Conservation (phyloP, 2,329 filamentous ascomycete species). For the Geosmithia morbida region DNA sequence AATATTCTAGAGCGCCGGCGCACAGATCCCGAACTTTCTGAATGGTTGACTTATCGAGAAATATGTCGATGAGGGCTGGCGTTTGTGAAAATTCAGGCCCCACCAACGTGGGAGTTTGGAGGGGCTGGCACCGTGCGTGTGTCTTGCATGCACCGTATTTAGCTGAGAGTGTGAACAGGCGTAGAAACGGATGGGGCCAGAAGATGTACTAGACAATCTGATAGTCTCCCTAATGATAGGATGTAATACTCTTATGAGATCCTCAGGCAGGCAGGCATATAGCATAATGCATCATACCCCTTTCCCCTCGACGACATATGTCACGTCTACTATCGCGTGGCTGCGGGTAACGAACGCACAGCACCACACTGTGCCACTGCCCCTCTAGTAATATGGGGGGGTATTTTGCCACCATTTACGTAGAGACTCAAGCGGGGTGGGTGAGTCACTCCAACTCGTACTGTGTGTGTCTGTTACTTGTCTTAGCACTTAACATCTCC, state of each 20-base stretch:
- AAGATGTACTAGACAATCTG: background rate
- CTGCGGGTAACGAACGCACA: background rate
- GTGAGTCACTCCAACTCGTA: background rate
- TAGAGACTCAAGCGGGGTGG: background rate
- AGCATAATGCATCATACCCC: background rate
- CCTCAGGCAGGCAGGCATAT: too few species aligned
- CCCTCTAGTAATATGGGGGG: background rate
- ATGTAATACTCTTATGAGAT: background rate
- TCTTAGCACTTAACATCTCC: too few species aligned
- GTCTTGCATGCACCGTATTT: background rate
- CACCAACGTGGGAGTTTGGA: conserved; percentile 18
- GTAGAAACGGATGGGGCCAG: background rate
- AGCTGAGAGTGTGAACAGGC: background rate
- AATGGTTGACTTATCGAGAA: conserved; percentile 2
- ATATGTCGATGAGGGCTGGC: conserved; percentile 7
- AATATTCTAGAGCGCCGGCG: background rate
- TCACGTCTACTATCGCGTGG: background rate
- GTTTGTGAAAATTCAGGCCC: conserved; percentile 25
- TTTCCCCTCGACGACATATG: background rate
- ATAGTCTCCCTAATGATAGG: background rate
- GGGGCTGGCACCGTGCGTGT: conserved; percentile 6
- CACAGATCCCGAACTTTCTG: background rate
- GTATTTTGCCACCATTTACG: background rate
- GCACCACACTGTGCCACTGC: background rate
- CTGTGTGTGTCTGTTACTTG: too few species aligned